Evolutionary conservation across 1,139 yeast genomes (phyloP).

Genomic region (Diutina mesorugosa): DNA sequence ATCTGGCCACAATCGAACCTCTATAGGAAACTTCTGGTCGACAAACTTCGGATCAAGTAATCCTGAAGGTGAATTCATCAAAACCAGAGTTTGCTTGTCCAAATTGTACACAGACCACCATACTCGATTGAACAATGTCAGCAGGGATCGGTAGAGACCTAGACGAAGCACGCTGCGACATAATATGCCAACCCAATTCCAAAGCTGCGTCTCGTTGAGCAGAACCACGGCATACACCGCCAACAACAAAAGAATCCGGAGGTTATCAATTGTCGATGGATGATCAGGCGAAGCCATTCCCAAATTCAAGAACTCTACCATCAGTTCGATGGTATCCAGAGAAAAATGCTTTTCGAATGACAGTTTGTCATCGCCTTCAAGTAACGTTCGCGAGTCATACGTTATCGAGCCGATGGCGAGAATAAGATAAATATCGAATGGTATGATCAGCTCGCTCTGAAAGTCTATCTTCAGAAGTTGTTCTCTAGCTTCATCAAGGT

Average conservation of each 20-base stretch:
- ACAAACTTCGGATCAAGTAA: conserved; percentile 15
- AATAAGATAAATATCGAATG: conserved; percentile 24
- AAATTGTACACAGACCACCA: conserved; percentile 29
- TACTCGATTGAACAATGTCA: conserved; percentile 13
- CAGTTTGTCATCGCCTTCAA: background rate
- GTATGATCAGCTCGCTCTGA: conserved; percentile 22
- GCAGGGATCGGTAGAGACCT: conserved; percentile 5
- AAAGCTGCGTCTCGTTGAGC: conserved; percentile 16
- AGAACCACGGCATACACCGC: conserved; percentile 18
- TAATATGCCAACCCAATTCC: conserved; percentile 25
- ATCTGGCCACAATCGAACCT: conserved; percentile 6
- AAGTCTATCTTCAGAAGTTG: conserved; percentile 17
- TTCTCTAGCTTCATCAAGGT: conserved; percentile 11
- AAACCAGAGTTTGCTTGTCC: conserved; percentile 25
- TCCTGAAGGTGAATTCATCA: conserved; percentile 22
- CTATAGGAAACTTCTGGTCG: conserved; percentile 6
- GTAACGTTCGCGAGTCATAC: conserved; percentile 15
- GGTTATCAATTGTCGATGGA: conserved; percentile 9
- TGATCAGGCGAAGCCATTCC: conserved; percentile 10
- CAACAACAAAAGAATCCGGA: conserved; percentile 16
- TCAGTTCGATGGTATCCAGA: conserved; percentile 15
- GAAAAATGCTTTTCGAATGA: background rate
- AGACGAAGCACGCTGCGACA: conserved; percentile 13
- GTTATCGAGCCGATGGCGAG: conserved; percentile 28
- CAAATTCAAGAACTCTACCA: conserved; percentile 22